Evolutionary conservation across 163 green algal genomes (phyloP).

Genomic region (Chlamydomonas reinhardtii): DNA sequence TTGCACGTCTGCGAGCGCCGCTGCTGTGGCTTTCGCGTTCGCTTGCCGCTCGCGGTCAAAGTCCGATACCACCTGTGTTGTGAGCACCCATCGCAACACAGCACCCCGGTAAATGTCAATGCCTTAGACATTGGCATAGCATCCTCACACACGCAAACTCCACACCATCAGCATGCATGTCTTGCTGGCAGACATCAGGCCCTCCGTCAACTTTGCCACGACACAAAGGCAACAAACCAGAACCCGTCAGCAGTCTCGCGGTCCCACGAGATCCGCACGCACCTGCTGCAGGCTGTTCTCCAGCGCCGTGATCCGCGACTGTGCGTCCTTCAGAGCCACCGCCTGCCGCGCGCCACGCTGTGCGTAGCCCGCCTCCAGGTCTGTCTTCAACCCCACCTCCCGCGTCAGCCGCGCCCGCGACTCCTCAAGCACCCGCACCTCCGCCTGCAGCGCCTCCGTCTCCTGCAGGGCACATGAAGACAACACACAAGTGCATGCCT

Average conservation of each 20-base stretch:
- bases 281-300: slow-evolving; percentile 78
- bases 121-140: too few relatives aligned
- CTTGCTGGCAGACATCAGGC: too few relatives aligned
- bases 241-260: too few relatives aligned
- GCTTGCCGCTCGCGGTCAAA: slow-evolving; percentile 77
- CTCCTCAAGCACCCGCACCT: slow-evolving; percentile 79
- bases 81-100: too few relatives aligned
- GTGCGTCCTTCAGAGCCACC: slow-evolving; percentile 73
- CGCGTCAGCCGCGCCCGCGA: slow-evolving; percentile 71
- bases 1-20: slow-evolving; percentile 64
- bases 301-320: slow-evolving; percentile 71
- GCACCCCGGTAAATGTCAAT: too few relatives aligned
- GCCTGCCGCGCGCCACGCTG: slow-evolving; percentile 79
- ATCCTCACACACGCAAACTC: too few relatives aligned
- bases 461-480: slow-evolving; percentile 63
- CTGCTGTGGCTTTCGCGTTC: slow-evolving; percentile 14
- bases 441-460: slow-evolving; percentile 79
- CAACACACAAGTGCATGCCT: neutral
- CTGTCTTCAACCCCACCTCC: slow-evolving; percentile 79
- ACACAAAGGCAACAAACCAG: too few relatives aligned
- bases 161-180: too few relatives aligned
- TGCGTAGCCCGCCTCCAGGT: slow-evolving; percentile 88
- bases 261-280: too few relatives aligned
- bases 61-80: slow-evolving; percentile 67
- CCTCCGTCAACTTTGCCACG: too few relatives aligned